Evolutionary conservation across 139 green algal species (phyloP).

Genomic region (Pseudopediastrum boryanum): DNA sequence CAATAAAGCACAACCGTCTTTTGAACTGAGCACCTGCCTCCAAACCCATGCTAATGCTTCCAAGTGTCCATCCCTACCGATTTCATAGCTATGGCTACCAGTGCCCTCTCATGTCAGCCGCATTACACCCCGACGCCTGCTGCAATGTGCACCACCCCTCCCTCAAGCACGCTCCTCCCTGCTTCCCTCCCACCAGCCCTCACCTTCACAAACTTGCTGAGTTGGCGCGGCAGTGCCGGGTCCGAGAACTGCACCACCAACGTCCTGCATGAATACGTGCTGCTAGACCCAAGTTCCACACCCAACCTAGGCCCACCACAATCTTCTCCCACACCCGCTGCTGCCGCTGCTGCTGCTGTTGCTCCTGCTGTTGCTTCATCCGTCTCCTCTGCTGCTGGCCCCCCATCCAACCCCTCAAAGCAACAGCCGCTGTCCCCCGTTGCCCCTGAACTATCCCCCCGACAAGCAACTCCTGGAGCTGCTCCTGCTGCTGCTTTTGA

Average conservation of each 20-base stretch:
- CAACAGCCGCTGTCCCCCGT: too few relatives aligned
- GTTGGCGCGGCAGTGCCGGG: constrained; percentile 40
- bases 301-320: background rate
- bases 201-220: constrained; percentile 46
- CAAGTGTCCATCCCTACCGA: too few relatives aligned
- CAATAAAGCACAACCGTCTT: too few relatives aligned
- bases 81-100: too few relatives aligned
- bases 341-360: background rate
- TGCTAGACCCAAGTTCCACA: too few relatives aligned
- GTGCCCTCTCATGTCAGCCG: too few relatives aligned
- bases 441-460: background rate
- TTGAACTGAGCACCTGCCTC: too few relatives aligned
- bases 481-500: background rate
- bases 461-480: background rate
- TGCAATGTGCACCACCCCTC: too few relatives aligned
- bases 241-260: constrained; percentile 50
- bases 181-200: background rate
- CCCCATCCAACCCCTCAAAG: too few relatives aligned
- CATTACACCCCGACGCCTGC: too few relatives aligned
- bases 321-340: background rate
- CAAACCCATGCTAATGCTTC: background rate
- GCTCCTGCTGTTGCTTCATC: background rate
- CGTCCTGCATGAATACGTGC: constrained; percentile 30
- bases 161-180: background rate
- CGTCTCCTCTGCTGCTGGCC: background rate